A percentile compares a stretch with the other conserved stretches of the same genome.
phyloP scores from a whole-genome alignment of 306 rosid species.

The Vicia faba region DNA sequence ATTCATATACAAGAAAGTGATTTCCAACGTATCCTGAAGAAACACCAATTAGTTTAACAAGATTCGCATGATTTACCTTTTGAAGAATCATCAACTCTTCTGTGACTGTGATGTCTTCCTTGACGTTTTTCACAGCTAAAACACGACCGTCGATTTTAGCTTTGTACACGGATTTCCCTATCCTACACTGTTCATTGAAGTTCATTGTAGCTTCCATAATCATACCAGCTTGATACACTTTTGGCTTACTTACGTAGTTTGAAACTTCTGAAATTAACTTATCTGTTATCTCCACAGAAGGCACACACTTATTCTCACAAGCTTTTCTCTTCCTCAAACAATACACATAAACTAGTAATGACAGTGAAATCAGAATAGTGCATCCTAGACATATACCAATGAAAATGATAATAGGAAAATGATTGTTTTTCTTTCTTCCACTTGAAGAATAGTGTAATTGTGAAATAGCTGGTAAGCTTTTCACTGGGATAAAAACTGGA shows the following conservation, averaged over 20 bases:
- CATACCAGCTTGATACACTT: slow-evolving; percentile 44
- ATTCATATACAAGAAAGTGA: slow-evolving; percentile 66
- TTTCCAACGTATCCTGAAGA: slow-evolving; percentile 46
- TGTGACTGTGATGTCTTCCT: slow-evolving; percentile 49
- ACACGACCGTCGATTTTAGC: slow-evolving; percentile 50
- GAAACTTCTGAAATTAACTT: slow-evolving; percentile 67
- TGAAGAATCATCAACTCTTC: slow-evolving; percentile 68
- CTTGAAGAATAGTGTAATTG: slow-evolving; percentile 35
- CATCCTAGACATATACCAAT: slow-evolving; percentile 41
- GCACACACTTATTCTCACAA: slow-evolving; percentile 22
- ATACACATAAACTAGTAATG: slow-evolving; percentile 26
- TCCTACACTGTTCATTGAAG: slow-evolving; percentile 43
- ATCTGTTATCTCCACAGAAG: slow-evolving; percentile 35
- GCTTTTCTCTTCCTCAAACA: slow-evolving; percentile 29
- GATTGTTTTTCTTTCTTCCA: slow-evolving; percentile 20
- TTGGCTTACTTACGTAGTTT: slow-evolving; percentile 59
- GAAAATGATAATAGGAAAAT: slow-evolving; percentile 20
- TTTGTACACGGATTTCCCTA: slow-evolving; percentile 64
- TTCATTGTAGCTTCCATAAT: slow-evolving; percentile 69
- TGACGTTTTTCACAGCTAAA: slow-evolving; percentile 56
- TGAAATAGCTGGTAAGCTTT: slow-evolving; percentile 49
- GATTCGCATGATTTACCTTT: slow-evolving; percentile 67
- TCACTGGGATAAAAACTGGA: slow-evolving; percentile 59
- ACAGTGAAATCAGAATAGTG: slow-evolving; percentile 35
- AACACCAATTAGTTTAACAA: slow-evolving; percentile 62